phyloP scores from a whole-genome alignment of 768 basidiomycete species.

The Boletus vermiculosoides region DNA sequence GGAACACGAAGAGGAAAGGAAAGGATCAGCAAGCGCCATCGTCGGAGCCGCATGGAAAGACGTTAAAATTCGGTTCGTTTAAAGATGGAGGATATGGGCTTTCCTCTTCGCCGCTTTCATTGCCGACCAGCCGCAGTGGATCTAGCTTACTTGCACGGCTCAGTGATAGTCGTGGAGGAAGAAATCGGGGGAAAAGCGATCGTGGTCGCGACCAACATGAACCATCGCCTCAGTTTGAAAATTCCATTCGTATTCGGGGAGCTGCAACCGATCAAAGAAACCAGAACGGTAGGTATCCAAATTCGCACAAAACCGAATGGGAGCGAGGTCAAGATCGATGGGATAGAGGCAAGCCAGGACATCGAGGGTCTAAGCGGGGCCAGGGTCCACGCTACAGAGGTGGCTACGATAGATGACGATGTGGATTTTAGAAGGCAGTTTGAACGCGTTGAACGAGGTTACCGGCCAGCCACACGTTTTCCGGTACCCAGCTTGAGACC shows the following conservation, averaged over 20 bases:
- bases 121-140: conserved; percentile 19
- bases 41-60: conserved; percentile 28
- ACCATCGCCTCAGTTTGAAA: conserved; percentile 3
- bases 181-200: conserved; percentile 3
- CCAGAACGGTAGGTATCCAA: conserved; percentile 10
- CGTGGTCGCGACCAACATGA: conserved; percentile 6
- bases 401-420: conserved; percentile 53
- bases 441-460: conserved; percentile 3
- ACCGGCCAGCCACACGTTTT: conserved; percentile 1
- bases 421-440: conserved; percentile 17
- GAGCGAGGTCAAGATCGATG: conserved; percentile 19
- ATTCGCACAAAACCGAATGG: conserved; percentile 11
- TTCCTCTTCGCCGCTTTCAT: conserved; percentile 16
- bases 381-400: conserved; percentile 51
- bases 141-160: conserved; percentile 39
- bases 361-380: conserved; percentile 20
- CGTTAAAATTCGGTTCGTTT: conserved; percentile 38
- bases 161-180: conserved; percentile 12
- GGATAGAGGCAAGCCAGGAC: conserved; percentile 23
- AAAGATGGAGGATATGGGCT: conserved; percentile 28
- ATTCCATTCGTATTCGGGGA: conserved; percentile 30
- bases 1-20: conserved; percentile 32
- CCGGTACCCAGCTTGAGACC: conserved; percentile 2
- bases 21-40: conserved; percentile 13
- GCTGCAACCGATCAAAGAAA: conserved; percentile 25